Percentiles rank a stretch among this genome's conserved stretches.
These are phyloP conservation scores for Voacanga thouarsii DNA, from an alignment of 257 asterid genomes.

Conservation along the genomic window DNA sequence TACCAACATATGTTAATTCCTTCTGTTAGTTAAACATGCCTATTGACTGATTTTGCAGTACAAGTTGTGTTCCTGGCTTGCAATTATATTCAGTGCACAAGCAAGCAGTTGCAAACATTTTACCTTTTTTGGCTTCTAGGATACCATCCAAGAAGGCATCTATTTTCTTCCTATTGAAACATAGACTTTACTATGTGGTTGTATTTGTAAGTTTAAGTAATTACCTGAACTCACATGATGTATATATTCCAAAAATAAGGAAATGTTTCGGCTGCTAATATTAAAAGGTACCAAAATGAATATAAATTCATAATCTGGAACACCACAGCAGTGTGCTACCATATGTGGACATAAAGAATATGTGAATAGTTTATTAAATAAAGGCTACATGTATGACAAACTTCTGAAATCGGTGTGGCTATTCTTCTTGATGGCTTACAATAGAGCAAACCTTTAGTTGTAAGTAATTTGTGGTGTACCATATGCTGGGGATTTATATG, in stretches of 20 bases:
- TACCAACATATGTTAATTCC: background rate
- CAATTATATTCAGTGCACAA: constrained; percentile 79
- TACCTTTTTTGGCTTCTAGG: too few species aligned
- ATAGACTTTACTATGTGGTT: background rate
- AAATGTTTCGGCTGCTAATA: constrained; percentile 3
- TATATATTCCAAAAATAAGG: background rate
- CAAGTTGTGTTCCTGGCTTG: constrained; percentile 91
- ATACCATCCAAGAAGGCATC: too few species aligned
- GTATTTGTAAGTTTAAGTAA: too few species aligned
- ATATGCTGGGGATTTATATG: background rate
- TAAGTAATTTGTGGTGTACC: background rate
- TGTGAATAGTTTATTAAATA: constrained; percentile 5
- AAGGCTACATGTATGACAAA: constrained; percentile 10
- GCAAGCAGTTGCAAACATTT: constrained; percentile 82
- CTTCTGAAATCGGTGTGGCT: background rate
- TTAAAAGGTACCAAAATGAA: constrained; percentile 3
- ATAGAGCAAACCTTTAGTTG: background rate
- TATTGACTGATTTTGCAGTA: constrained; percentile 40
- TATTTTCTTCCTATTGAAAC: background rate
- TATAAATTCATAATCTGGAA: background rate
- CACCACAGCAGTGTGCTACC: constrained; percentile 16
- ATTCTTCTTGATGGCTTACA: background rate
- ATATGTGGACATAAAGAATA: background rate
- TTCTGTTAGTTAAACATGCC: background rate
- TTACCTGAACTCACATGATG: background rate